Percentiles rank a stretch among this genome's conserved stretches.
These are phyloP conservation scores for Cylindrodendrum hubeiense DNA, from an alignment of 2,329 filamentous ascomycete genomes.

Conservation along the genomic window DNA sequence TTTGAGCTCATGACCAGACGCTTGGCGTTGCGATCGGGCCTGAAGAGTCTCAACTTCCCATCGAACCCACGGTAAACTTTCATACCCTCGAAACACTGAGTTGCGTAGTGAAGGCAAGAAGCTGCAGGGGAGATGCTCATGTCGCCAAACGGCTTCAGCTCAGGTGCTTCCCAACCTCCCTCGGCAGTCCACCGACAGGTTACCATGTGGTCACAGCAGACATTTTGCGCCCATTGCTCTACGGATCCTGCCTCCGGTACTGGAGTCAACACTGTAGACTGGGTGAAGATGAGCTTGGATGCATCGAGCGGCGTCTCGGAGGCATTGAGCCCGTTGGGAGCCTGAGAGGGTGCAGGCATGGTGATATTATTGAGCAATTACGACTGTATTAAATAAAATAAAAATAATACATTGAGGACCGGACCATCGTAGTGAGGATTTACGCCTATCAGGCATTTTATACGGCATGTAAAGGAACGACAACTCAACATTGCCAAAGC, in stretches of 20 bases:
- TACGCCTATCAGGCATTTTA: neutral
- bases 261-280: neutral
- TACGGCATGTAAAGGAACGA: neutral
- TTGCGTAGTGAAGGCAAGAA: constrained; percentile 23
- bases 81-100: constrained; percentile 22
- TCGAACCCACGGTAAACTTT: constrained; percentile 21
- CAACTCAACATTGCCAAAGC: neutral
- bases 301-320: constrained; percentile 14
- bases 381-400: neutral
- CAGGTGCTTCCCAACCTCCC: constrained; percentile 15
- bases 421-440: neutral
- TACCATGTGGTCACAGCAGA: constrained; percentile 16
- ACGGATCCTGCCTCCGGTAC: constrained; percentile 6
- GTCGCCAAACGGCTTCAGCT: constrained; percentile 15
- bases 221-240: constrained; percentile 11
- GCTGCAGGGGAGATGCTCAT: constrained; percentile 9
- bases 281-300: constrained; percentile 6
- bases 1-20: constrained; percentile 16
- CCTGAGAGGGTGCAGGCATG: neutral
- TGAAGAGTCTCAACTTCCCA: constrained; percentile 10
- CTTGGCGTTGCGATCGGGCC: constrained; percentile 16
- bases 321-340: neutral
- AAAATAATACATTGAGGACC: neutral
- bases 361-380: neutral
- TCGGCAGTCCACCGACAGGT: constrained; percentile 7